Percentiles rank a stretch among this genome's conserved stretches.
Conservation (phyloP, 116 monocot species). For the Dioscorea cayenensis region DNA sequence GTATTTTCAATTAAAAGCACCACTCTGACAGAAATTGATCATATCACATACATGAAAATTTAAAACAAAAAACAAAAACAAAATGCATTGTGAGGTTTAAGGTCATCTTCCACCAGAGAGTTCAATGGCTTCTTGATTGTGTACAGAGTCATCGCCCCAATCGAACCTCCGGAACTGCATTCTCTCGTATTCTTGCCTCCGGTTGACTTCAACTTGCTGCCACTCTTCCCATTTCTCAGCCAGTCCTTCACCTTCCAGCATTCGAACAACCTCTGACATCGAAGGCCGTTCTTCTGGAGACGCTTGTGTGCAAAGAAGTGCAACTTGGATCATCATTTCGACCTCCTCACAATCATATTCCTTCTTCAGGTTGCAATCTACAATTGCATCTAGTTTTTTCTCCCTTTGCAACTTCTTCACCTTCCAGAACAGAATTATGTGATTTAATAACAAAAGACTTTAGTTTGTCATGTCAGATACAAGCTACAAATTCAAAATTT, state of each 20-base stretch:
- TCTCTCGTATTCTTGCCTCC: conserved; percentile 60
- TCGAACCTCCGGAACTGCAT: conserved; percentile 47
- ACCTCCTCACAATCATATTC: conserved; percentile 56
- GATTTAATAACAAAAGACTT: too few relatives aligned
- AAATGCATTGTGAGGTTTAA: neutral
- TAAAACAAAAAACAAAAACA: neutral
- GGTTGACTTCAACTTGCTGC: conserved; percentile 72
- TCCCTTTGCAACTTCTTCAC: conserved; percentile 64
- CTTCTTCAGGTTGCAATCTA: conserved; percentile 50
- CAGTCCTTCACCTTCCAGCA: conserved; percentile 85
- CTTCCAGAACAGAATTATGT: conserved; percentile 3
- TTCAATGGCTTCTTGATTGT: conserved; percentile 57
- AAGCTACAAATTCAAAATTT: too few relatives aligned
- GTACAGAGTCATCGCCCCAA: conserved; percentile 64
- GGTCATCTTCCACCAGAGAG: conserved; percentile 63
- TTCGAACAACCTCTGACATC: conserved; percentile 75
- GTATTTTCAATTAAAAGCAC: too few relatives aligned
- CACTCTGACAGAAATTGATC: neutral
- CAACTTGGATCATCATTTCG: conserved; percentile 78
- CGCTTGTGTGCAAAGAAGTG: conserved; percentile 82
- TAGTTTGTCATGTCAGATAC: too few relatives aligned
- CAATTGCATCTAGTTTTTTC: conserved; percentile 53
- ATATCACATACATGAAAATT: too few relatives aligned
- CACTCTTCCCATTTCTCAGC: conserved; percentile 82
- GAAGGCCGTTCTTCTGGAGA: conserved; percentile 69